These are phyloP conservation scores for Trichoderma afroharzianum DNA, from an alignment of 2,329 filamentous ascomycete species.

Conservation along the genomic window DNA sequence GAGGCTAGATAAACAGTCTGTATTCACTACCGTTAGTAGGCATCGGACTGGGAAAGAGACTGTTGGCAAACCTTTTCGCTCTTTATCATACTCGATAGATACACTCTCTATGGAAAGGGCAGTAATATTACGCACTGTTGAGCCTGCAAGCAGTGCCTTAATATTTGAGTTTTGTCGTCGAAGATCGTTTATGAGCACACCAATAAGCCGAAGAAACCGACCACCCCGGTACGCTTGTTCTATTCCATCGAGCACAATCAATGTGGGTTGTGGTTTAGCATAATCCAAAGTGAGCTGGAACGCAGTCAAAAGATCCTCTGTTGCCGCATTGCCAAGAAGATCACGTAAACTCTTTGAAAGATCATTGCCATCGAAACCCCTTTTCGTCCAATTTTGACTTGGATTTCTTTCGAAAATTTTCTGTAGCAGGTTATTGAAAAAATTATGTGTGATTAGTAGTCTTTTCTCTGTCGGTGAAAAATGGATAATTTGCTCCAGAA, in stretches of 20 bases:
- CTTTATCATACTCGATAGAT: background rate
- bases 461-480: background rate
- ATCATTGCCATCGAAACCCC: background rate
- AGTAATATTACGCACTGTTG: rapidly evolving
- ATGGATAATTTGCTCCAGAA: background rate
- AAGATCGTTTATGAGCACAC: background rate
- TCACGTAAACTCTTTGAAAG: background rate
- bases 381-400: too few relatives aligned
- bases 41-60: rapidly evolving
- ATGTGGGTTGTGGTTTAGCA: background rate
- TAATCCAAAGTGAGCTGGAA: background rate
- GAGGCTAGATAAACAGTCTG: background rate
- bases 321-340: background rate
- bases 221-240: background rate
- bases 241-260: background rate
- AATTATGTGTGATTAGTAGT: background rate
- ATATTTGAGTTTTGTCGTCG: background rate
- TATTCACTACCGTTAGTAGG: too few relatives aligned
- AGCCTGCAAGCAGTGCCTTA: background rate
- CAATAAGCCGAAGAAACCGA: rapidly evolving
- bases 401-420: rapidly evolving
- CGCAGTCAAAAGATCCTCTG: rapidly evolving
- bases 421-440: background rate
- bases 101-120: rapidly evolving
- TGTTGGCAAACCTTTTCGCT: background rate